Percentiles rank a stretch among this genome's conserved stretches.
Evolutionary conservation across 176 grass and related monocot species (phyloP).

Genomic region (Eragrostis curvula): DNA sequence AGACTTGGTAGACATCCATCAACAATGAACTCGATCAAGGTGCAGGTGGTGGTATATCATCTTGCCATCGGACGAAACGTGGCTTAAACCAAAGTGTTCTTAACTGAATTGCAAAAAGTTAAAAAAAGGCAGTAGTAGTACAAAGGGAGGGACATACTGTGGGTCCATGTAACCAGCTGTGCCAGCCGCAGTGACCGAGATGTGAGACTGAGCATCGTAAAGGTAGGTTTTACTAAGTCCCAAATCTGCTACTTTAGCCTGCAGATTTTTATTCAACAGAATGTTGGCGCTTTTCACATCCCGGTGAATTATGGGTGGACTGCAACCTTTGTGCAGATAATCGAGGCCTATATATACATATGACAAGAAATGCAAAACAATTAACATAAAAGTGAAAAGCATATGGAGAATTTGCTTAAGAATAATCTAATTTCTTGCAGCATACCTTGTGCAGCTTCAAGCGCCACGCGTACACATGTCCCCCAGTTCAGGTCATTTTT

Average conservation of each 20-base stretch:
- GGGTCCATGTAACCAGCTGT: slow-evolving; percentile 54
- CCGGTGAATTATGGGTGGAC: slow-evolving; percentile 40
- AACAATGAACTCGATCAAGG: too few relatives aligned
- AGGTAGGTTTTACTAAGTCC: slow-evolving; percentile 39
- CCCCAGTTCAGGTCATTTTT: slow-evolving; percentile 28
- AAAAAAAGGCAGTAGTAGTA: not conserved
- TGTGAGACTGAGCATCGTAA: slow-evolving; percentile 7
- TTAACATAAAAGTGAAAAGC: not conserved
- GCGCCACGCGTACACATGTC: slow-evolving; percentile 12
- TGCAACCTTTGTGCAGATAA: slow-evolving; percentile 60
- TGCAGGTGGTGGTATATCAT: not conserved
- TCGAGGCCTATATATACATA: slow-evolving; percentile 43
- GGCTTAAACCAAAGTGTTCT: not conserved
- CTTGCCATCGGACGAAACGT: not conserved
- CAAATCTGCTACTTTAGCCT: slow-evolving; percentile 56
- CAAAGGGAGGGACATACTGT: slow-evolving; percentile 35
- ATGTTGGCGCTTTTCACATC: slow-evolving; percentile 65
- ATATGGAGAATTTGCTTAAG: not conserved
- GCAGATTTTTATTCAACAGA: slow-evolving; percentile 36
- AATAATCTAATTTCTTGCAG: not conserved
- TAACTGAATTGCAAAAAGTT: not conserved
- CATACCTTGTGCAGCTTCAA: slow-evolving; percentile 49
- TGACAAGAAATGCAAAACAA: not conserved
- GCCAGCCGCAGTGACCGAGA: slow-evolving; percentile 22
- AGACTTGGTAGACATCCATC: too few relatives aligned